A percentile compares a stretch with the other conserved stretches of the same genome.
phyloP scores from a whole-genome alignment of 139 green algal species.

The Zygnema cylindricum region DNA sequence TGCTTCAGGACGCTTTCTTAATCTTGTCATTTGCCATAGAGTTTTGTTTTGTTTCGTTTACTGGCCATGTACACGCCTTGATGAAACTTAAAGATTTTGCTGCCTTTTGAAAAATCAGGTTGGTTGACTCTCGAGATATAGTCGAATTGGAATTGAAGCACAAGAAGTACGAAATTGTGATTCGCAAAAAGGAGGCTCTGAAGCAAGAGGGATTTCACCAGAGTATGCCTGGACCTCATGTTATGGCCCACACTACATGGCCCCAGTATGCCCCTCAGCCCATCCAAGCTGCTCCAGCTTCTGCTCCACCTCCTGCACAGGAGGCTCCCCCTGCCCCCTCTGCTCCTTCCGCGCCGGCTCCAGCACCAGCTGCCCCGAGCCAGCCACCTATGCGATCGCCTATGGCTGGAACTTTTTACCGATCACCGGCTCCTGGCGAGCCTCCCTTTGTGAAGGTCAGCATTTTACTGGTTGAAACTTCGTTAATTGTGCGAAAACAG shows the following conservation, averaged over 20 bases:
- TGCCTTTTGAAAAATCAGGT: slow-evolving; percentile 65
- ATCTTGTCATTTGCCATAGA: too few relatives aligned
- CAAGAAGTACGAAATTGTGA: slow-evolving; percentile 86
- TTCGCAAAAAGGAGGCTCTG: slow-evolving; percentile 69
- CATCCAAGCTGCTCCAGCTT: slow-evolving; percentile 64
- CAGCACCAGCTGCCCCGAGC: background rate
- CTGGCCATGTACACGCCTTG: too few relatives aligned
- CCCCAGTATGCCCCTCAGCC: background rate
- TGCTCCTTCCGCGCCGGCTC: background rate
- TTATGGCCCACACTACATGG: slow-evolving; percentile 17
- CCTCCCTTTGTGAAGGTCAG: slow-evolving; percentile 82
- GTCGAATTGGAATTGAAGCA: slow-evolving; percentile 94
- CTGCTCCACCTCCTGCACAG: slow-evolving; percentile 68
- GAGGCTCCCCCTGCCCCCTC: slow-evolving; percentile 57
- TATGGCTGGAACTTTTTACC: slow-evolving; percentile 84
- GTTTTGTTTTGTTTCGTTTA: too few relatives aligned
- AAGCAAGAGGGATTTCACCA: slow-evolving; percentile 41
- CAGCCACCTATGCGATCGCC: slow-evolving; percentile 61
- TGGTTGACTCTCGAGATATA: slow-evolving; percentile 93
- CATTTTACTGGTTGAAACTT: background rate
- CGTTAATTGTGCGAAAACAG: too few relatives aligned
- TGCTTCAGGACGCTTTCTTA: too few relatives aligned
- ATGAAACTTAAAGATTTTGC: too few relatives aligned
- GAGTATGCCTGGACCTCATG: slow-evolving; percentile 19
- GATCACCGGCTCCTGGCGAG: slow-evolving; percentile 87